Evolutionary conservation across 352 stramenopile species (phyloP), one percentile per base, ranked within the genome.

Genomic region (Phytophthora hybrid): DNA sequence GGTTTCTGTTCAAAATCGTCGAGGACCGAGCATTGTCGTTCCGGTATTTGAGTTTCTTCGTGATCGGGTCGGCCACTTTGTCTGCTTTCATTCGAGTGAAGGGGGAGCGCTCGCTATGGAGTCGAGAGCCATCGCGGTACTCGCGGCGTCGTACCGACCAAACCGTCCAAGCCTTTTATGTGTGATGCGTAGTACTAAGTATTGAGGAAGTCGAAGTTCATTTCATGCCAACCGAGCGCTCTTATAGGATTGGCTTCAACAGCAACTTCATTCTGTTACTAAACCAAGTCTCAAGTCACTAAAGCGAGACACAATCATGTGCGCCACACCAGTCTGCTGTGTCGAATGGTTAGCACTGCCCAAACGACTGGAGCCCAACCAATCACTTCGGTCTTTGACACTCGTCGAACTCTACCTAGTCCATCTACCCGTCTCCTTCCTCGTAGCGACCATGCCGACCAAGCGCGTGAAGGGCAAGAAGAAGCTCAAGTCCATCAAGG

Each of bases 401-500:
- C 21, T 19, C 53, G 14, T 47, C n/a, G 5, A 19, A 19, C 26
- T 66, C 59, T 57, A 52, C 60, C 21, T 32, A 51, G 53, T 56
- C 62, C 59, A 65, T 54, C 29, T 32, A 53, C 29, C 56, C 26
- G 26, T 46, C 39, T n/a, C 13, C 18, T 11, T 44, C 5, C 13
- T 16, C 18, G 10, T 18, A n/a, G 37, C 7, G 32, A 86, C 49
- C 71, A 96, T 96, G 90, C 81, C 85, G 72, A 95, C 90, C 55
- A 96, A 96, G 74, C 88, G 90, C 77, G 88, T 96, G 11, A 94
- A 94, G 62, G 90, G 90, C 4, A 95, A 95, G 88, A 96, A 94
- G 83, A 96, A 96, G 71, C 87, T 94, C 76, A 96, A 96, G 87
- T 93, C 85, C 64, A 94, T 96, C 83, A 95, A 94, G 80, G 84